Percentiles rank a stretch among this genome's conserved stretches.
Conservation (phyloP, 2,329 filamentous ascomycete species). For the Fusarium xyrophilum region DNA sequence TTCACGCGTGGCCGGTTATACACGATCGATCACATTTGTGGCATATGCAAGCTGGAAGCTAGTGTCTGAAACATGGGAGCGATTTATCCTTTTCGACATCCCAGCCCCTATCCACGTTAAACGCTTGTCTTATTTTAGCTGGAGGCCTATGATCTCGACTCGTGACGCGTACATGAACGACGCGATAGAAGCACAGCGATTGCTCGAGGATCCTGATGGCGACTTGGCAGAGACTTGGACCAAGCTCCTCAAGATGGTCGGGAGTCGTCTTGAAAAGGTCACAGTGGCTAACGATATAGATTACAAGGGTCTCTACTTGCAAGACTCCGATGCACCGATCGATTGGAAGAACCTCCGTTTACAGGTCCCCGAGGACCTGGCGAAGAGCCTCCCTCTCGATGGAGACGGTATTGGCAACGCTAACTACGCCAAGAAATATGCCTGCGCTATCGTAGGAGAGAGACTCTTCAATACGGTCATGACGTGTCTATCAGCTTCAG, state of each 20-base stretch:
- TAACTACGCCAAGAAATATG: background rate
- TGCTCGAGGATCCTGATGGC: background rate
- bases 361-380: background rate
- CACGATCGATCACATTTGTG: background rate
- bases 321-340: accelerated
- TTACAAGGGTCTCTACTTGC: background rate
- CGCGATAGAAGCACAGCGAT: background rate
- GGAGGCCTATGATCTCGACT: background rate
- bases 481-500: background rate
- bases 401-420: background rate
- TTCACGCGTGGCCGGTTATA: background rate
- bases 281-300: accelerated
- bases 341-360: background rate
- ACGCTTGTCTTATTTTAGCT: too few species aligned
- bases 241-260: background rate
- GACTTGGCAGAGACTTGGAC: background rate
- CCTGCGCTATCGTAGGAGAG: background rate
- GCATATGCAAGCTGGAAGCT: background rate
- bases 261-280: background rate
- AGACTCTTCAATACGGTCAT: background rate
- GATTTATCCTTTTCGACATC: background rate
- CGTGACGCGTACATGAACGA: background rate
- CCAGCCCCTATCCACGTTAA: too few species aligned
- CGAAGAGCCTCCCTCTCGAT: accelerated
- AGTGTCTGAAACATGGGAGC: background rate